Evolutionary conservation across 768 basidiomycete species (phyloP), one percentile per base, ranked within the genome.

Genomic region (Boletus insuetus): DNA sequence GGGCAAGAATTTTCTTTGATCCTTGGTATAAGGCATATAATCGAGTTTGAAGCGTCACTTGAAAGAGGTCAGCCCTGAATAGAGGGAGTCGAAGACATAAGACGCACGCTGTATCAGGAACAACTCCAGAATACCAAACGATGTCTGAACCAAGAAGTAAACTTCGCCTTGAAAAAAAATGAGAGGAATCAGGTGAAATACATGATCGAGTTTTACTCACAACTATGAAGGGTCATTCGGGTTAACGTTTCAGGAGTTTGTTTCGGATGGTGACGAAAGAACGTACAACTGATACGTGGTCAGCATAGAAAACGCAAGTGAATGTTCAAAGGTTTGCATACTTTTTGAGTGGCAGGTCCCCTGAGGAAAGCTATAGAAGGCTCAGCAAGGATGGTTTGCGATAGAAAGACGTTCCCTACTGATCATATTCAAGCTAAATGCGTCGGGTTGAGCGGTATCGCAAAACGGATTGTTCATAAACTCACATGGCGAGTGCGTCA

Each of bases 401-500:
- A 6, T 14, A 29, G 11, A 46, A 17, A 24, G 46, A 20, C 0
- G 7, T 19, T 4, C 0, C 50, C 8, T 41, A 67, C 65, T n/a
- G 9, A 56, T 37, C 31, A 58, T 26, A 31, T 55, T 57, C 53
- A 64, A 37, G 34, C 64, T 65, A 31, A 9, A 39, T 3, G 0
- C 6, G 1, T 32, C 22, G 10, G 1, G 20, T 46, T 54, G 3
- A 49, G 43, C 45, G 10, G 6, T 14, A 8, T 45, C 24, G 16
- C 2, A 6, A 42, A 29, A 50, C 6, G 16, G 11, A 35, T 26
- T 6, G 7, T 13, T 22, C 9, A 29, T 20, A 19, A 16, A 47
- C 65, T 57, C 29, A 66, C 65, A 62, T 59, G 20, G 48, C 52
- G 26, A 67, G 22, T 3, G 34, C 51, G 34, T 67, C 51, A n/a